Conservation (phyloP, 2,329 filamentous ascomycete genomes). For the Colletotrichum caudatum region DNA sequence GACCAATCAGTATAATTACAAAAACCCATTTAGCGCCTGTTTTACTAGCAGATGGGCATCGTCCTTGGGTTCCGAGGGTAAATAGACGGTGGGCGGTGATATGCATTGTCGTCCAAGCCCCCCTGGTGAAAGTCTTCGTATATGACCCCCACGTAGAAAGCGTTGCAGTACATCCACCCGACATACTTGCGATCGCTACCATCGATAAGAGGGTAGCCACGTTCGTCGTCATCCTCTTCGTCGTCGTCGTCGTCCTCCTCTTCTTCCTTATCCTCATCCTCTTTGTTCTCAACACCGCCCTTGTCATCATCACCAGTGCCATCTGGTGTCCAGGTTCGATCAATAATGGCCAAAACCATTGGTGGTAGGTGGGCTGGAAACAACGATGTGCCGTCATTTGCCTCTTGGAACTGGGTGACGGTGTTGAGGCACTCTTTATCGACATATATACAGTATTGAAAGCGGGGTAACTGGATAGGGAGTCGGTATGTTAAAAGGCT, state of each 20-base stretch:
- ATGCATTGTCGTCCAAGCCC: neutral
- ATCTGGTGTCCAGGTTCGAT: neutral
- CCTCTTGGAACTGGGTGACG: conserved; percentile 10
- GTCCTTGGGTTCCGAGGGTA: neutral
- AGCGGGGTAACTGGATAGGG: conserved; percentile 1
- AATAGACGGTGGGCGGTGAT: conserved; percentile 11
- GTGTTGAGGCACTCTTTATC: conserved; percentile 19
- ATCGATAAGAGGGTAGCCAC: conserved; percentile 2
- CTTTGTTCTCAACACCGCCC: neutral
- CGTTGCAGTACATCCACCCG: conserved; percentile 23
- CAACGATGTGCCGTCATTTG: neutral
- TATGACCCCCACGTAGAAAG: neutral
- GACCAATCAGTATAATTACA: neutral
- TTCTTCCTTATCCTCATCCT: neutral
- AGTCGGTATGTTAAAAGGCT: neutral
- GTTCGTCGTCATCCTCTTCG: neutral
- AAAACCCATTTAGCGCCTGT: neutral
- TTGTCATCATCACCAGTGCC: neutral
- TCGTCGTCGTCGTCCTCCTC: neutral
- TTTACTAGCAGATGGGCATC: conserved; percentile 4
- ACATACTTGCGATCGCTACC: conserved; percentile 18
- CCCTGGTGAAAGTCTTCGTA: conserved; percentile 1
- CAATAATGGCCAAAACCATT: conserved; percentile 6
- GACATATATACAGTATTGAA: conserved; percentile 24
- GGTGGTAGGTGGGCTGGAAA: neutral